These are phyloP conservation scores for Penicillium canescens DNA, from an alignment of 495 filamentous ascomycete species.

Conservation along the genomic window DNA sequence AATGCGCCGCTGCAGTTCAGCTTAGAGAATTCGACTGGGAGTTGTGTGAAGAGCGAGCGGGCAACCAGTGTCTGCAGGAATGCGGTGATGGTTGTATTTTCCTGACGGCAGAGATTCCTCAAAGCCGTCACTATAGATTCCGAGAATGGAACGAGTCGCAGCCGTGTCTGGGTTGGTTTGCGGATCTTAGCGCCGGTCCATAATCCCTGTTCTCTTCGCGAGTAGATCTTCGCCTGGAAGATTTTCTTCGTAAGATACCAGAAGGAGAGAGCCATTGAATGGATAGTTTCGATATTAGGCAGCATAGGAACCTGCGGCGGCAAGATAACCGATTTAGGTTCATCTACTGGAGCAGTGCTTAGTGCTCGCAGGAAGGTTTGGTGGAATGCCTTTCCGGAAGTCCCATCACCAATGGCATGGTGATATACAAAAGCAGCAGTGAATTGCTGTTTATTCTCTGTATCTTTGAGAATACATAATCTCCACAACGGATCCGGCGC, in stretches of 20 bases:
- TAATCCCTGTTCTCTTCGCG: constrained; percentile 15
- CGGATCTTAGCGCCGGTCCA: constrained; percentile 29
- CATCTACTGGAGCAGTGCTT: constrained; percentile 8
- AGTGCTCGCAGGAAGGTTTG: constrained; percentile 30
- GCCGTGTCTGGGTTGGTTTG: constrained; percentile 15
- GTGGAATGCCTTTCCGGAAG: constrained; percentile 38
- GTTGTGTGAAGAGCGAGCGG: constrained; percentile 29
- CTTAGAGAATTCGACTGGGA: constrained; percentile 22
- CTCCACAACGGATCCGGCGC: constrained; percentile 40
- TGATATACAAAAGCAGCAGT: constrained; percentile 42
- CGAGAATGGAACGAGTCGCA: constrained; percentile 24
- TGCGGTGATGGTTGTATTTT: constrained; percentile 39
- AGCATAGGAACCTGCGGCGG: constrained; percentile 33
- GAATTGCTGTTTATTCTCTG: constrained; percentile 20
- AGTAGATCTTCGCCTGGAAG: constrained; percentile 29
- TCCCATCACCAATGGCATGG: constrained; percentile 35
- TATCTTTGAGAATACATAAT: constrained; percentile 29
- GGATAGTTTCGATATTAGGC: constrained; percentile 26
- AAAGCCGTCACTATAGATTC: constrained; percentile 17
- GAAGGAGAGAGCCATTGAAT: constrained; percentile 28
- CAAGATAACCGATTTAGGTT: constrained; percentile 22
- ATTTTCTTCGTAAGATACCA: constrained; percentile 23
- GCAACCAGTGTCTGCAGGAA: constrained; percentile 35
- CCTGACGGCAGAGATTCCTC: constrained; percentile 25
- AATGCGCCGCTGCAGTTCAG: constrained; percentile 27